Percentiles rank a stretch among this genome's conserved stretches.
Conservation (phyloP, 371 early-diverging fungal species). For the Lichtheimia hyalospora region DNA sequence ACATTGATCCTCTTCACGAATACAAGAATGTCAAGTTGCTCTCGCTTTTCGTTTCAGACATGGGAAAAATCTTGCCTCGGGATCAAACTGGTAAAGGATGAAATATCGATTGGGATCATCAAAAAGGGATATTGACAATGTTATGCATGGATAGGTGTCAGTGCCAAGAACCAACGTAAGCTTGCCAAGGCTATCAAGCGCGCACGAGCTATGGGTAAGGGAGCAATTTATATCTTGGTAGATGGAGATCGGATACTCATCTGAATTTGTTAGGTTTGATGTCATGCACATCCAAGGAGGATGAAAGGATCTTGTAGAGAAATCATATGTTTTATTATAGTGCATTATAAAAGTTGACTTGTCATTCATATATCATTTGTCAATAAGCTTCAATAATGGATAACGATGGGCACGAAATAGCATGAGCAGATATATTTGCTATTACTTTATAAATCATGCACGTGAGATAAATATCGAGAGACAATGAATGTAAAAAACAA, state of each 20-base stretch:
- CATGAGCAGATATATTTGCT: too few relatives aligned
- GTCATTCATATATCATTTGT: not conserved
- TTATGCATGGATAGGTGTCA: slow-evolving; percentile 42
- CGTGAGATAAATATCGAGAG: too few relatives aligned
- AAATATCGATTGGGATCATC: not conserved
- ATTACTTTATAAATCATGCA: too few relatives aligned
- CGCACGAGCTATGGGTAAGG: slow-evolving; percentile 80
- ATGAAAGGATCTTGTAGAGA: slow-evolving; percentile 7
- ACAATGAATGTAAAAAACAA: too few relatives aligned
- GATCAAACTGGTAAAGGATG: slow-evolving; percentile 59
- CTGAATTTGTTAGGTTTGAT: slow-evolving; percentile 34
- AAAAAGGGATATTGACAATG: not conserved
- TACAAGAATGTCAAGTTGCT: slow-evolving; percentile 77
- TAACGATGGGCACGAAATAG: too few relatives aligned
- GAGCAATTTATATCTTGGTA: not conserved
- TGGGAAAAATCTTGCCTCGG: slow-evolving; percentile 80
- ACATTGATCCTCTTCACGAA: slow-evolving; percentile 70
- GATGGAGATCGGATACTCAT: not conserved
- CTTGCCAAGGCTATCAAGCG: slow-evolving; percentile 82
- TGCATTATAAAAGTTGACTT: not conserved
- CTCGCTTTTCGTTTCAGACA: slow-evolving; percentile 74
- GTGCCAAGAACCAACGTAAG: slow-evolving; percentile 77
- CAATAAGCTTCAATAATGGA: too few relatives aligned
- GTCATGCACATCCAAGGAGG: slow-evolving; percentile 37
- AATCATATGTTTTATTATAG: not conserved